Percentiles rank a stretch among this genome's conserved stretches.
Evolutionary conservation across 176 grass and related monocot species (phyloP).

Genomic region (Hyparrhenia diplandra): DNA sequence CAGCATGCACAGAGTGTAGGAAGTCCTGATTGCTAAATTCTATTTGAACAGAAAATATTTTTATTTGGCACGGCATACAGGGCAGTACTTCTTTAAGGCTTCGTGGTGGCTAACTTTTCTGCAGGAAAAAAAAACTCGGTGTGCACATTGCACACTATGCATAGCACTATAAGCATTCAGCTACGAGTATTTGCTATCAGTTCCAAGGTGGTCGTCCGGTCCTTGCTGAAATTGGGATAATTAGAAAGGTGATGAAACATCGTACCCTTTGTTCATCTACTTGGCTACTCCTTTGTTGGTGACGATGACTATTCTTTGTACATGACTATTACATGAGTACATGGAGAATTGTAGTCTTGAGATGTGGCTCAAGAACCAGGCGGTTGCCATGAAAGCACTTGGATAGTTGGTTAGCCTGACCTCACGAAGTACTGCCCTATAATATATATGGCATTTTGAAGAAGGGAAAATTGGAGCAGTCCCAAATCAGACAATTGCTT

Average conservation of each 20-base stretch:
- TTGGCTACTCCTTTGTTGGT: background rate
- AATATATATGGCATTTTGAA: too few species aligned
- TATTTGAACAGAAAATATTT: too few species aligned
- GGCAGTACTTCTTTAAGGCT: too few species aligned
- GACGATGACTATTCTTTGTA: background rate
- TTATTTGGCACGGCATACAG: too few species aligned
- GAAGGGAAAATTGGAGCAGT: too few species aligned
- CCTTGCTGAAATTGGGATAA: background rate
- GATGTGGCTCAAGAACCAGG: constrained; percentile 69
- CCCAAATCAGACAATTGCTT: background rate
- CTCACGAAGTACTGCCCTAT: too few species aligned
- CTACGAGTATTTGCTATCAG: background rate
- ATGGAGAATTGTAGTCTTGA: constrained; percentile 92
- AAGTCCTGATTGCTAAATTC: too few species aligned
- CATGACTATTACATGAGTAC: background rate
- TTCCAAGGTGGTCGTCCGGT: background rate
- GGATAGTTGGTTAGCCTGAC: constrained; percentile 59
- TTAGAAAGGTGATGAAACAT: background rate
- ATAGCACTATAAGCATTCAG: background rate
- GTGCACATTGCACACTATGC: too few species aligned
- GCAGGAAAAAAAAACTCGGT: too few species aligned
- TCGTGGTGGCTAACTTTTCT: background rate
- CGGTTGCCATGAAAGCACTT: constrained; percentile 53
- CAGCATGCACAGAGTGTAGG: too few species aligned
- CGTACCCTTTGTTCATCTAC: too few species aligned